phyloP scores from a whole-genome alignment of 805 yeast genomes.

The Lipomyces mesembrius region DNA sequence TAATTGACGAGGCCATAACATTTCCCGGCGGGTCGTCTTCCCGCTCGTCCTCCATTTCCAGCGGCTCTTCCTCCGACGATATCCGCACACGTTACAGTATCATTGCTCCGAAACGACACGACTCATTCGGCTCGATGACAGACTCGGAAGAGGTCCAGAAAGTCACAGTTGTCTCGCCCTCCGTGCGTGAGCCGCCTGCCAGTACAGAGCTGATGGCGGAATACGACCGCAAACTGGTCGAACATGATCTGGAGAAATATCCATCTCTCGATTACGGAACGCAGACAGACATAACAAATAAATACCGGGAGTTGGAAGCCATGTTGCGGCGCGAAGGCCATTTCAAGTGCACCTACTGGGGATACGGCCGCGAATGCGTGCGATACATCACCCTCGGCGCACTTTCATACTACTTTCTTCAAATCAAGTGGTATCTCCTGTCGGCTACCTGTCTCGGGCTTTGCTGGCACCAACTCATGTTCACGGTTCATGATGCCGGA shows the following conservation, averaged over 20 bases:
- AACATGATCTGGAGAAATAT: slow-evolving; percentile 57
- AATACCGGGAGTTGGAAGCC: slow-evolving; percentile 66
- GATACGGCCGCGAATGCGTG: slow-evolving; percentile 66
- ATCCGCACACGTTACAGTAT: neutral
- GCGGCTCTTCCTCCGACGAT: neutral
- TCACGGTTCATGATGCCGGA: slow-evolving; percentile 90
- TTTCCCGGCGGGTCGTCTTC: slow-evolving; percentile 5
- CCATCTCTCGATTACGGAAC: slow-evolving; percentile 73
- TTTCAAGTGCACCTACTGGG: slow-evolving; percentile 75
- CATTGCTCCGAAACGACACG: neutral
- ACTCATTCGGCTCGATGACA: slow-evolving; percentile 4
- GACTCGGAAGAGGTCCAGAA: slow-evolving; percentile 4
- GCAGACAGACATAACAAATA: slow-evolving; percentile 59
- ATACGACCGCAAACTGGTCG: slow-evolving; percentile 62
- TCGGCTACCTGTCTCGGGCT: slow-evolving; percentile 72
- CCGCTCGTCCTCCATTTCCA: slow-evolving; percentile 18
- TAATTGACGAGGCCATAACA: slow-evolving; percentile 10
- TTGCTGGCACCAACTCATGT: slow-evolving; percentile 89
- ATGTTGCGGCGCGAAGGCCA: slow-evolving; percentile 61
- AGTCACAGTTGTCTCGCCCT: slow-evolving; percentile 38
- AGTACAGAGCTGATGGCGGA: slow-evolving; percentile 53
- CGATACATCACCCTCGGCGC: slow-evolving; percentile 62
- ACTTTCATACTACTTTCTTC: slow-evolving; percentile 56
- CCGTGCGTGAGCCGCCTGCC: slow-evolving; percentile 16
- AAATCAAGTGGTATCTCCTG: slow-evolving; percentile 51